Evolutionary conservation across 306 rosid genomes (phyloP), one percentile per base, ranked within the genome.

Genomic region (Biancaea sappan): DNA sequence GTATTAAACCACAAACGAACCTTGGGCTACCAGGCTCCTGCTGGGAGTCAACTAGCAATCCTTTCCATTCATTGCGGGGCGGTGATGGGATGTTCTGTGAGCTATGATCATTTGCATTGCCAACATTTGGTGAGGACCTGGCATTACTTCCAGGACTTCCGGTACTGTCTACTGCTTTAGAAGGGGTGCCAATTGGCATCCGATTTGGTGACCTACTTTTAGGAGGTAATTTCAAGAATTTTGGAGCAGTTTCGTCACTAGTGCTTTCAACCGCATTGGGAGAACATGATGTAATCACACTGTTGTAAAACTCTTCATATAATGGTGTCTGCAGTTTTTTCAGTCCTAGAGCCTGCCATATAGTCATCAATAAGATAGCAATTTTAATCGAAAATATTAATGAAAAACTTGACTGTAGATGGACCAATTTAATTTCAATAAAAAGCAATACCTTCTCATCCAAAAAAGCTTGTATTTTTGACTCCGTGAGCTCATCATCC

Each of bases 401-500:
- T 19, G 67, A 78, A 75, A 75, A 35, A 58, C 48, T 22, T 31
- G 37, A 79, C 40, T 47, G 25, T 61, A 44, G 60, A 66, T 54
- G 15, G 32, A 31, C 31, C 18, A 50, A 44, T 70, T 76, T 37
- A 47, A 28, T 69, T 76, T 40, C 62, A 51, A 83, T 40, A 31
- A 48, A 61, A 71, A 70, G 25, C 66, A 29, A 71, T 87, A 95
- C 99, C 98, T 95, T 95, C 81, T 95, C 98, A 80, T 87, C 98
- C 88, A 95, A 82, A 83, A 95, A 95, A 2, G 91, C 98, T 69
- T 66, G 85, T 44, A 95, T 92, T 78, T 92, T 95, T 60, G 93
- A 92, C 85, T 95, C 99, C 19, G 99, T 95, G 38, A 90, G 94
- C 76, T 90, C 97, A 56, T 95, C 99, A 37, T 95, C 98, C 37